A percentile compares a stretch with the other conserved stretches of the same genome.
These are phyloP conservation scores for Starmerella potacharoeniae DNA, from an alignment of 805 yeast genomes.

Conservation along the genomic window DNA sequence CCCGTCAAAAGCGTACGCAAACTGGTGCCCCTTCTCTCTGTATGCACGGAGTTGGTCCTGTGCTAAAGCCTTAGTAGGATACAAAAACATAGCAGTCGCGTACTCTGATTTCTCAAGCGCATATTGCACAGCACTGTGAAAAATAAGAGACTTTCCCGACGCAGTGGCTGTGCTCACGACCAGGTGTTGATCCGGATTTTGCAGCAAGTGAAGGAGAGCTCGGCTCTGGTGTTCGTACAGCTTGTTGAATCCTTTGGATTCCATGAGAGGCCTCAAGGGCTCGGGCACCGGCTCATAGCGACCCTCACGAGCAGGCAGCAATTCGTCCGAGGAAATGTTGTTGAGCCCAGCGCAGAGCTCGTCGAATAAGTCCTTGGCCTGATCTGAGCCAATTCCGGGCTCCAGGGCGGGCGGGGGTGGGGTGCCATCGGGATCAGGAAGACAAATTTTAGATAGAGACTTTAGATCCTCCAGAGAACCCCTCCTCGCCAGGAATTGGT, in stretches of 20 bases:
- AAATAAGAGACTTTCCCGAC: conserved; percentile 88
- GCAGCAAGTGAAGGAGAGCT: conserved; percentile 45
- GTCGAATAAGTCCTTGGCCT: background rate
- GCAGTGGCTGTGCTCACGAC: conserved; percentile 92
- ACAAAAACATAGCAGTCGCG: conserved; percentile 70
- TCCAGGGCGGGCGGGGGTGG: background rate
- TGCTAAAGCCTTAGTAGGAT: conserved; percentile 95
- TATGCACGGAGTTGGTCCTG: conserved; percentile 85
- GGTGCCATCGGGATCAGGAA: conserved; percentile 4
- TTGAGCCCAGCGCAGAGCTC: background rate
- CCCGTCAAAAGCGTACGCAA: conserved; percentile 71
- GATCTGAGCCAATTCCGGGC: background rate
- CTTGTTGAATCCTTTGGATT: conserved; percentile 39
- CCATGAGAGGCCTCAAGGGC: conserved; percentile 5
- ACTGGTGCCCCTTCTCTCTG: conserved; percentile 38
- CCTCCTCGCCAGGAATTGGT: conserved; percentile 7
- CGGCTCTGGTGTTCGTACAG: conserved; percentile 75
- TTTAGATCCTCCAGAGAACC: conserved; percentile 5
- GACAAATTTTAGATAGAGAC: background rate
- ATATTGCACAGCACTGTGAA: conserved; percentile 68
- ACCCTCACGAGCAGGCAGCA: conserved; percentile 30
- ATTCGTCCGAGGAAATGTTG: conserved; percentile 36
- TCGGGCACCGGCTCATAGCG: conserved; percentile 21
- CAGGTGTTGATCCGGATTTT: conserved; percentile 44
- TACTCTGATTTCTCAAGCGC: conserved; percentile 33